Percentiles rank a stretch among this genome's conserved stretches.
Conservation (phyloP, 805 yeast genomes). For the Saccharomycopsis amapae region DNA sequence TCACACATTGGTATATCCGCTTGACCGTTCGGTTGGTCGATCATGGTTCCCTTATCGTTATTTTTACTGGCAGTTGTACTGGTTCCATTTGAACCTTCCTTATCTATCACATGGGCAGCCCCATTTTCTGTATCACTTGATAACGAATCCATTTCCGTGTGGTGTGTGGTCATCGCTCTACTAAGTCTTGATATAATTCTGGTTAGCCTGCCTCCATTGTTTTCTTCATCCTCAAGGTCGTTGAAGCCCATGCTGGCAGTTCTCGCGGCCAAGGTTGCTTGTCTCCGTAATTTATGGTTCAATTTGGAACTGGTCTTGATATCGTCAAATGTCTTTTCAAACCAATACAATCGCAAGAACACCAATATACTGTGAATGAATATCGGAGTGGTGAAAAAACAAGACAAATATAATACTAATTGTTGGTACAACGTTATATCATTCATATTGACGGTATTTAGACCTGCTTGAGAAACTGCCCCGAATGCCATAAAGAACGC, state of each 20-base stretch:
- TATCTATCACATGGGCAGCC: too few species aligned
- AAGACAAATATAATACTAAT: slow-evolving; percentile 52
- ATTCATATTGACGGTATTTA: slow-evolving; percentile 72
- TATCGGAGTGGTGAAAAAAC: slow-evolving; percentile 77
- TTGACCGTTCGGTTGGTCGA: too few species aligned
- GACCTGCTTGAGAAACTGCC: slow-evolving; percentile 85
- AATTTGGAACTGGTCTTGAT: slow-evolving; percentile 72
- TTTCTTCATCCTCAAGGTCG: too few species aligned
- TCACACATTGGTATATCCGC: too few species aligned
- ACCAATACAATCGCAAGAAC: slow-evolving; percentile 78
- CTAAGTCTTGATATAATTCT: neutral
- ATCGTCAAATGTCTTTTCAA: slow-evolving; percentile 77
- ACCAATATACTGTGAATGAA: slow-evolving; percentile 76
- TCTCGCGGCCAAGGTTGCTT: slow-evolving; percentile 60
- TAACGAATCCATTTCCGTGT: neutral
- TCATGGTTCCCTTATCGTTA: too few species aligned
- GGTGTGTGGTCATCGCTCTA: neutral
- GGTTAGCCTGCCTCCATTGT: neutral
- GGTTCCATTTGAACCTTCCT: too few species aligned
- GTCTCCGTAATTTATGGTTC: slow-evolving; percentile 76
- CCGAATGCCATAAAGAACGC: slow-evolving; percentile 70
- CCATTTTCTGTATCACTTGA: too few species aligned
- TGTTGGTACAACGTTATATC: slow-evolving; percentile 70
- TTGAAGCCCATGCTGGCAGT: slow-evolving; percentile 26
- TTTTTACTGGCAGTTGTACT: too few species aligned